A percentile compares a stretch with the other conserved stretches of the same genome.
These are phyloP conservation scores for Talaromyces sp. DNA, from an alignment of 2,329 filamentous ascomycete species.

Conservation along the genomic window DNA sequence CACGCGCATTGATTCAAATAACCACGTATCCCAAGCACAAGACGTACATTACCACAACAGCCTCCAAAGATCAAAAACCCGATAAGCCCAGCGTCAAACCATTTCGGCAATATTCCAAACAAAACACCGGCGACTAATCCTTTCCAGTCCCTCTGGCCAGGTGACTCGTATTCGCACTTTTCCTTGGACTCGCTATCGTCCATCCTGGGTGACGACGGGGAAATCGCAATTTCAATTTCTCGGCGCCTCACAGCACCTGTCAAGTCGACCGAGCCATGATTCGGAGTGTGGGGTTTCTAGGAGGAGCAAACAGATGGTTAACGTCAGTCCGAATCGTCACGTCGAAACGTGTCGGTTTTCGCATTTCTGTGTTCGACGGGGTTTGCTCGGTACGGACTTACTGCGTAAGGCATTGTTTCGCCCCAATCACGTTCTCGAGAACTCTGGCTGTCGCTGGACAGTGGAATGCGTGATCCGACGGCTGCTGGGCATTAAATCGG, in stretches of 20 bases:
- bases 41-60: constrained; percentile 81
- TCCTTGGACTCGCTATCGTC: neutral
- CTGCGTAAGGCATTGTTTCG: neutral
- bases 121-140: constrained; percentile 21
- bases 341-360: neutral
- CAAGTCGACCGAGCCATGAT: neutral
- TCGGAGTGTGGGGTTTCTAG: neutral
- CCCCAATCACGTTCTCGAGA: neutral
- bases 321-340: too few species aligned
- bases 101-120: constrained; percentile 46
- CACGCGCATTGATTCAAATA: neutral
- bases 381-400: neutral
- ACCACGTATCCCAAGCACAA: neutral
- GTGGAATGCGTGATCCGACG: neutral
- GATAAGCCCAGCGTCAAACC: constrained; percentile 62
- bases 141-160: neutral
- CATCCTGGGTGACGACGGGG: neutral
- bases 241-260: neutral
- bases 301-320: neutral
- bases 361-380: neutral
- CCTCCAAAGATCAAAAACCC: constrained; percentile 88
- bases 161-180: neutral
- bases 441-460: neutral
- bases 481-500: neutral
- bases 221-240: neutral